Evolutionary conservation across 257 asterid genomes (phyloP), one percentile per base, ranked within the genome.

Genomic region (Nicotiana undulata): DNA sequence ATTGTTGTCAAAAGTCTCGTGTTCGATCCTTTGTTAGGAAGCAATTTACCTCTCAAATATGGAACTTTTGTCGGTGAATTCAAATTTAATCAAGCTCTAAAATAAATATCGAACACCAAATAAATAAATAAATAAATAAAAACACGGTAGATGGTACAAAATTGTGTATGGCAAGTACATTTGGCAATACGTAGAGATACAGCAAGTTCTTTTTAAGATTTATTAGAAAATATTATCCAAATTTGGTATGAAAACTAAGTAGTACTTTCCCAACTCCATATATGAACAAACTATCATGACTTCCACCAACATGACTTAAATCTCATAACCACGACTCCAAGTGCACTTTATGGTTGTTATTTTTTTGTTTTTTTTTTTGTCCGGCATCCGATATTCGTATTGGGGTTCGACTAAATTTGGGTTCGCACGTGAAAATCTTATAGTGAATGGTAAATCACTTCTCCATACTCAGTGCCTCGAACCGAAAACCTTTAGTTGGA

Each of bases 181-280:
- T 61, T 53, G 44, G 70, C 60, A 15, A 63, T 28, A 81, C 82
- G 83, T 84, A 65, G 79, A 84, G 55, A 84, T 78, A 72, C 85
- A 84, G 81, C 86, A 82, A 85, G 32, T 44, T 59, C 16, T 53
- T 58, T 77, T 75, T 34, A 13, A 76, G 55, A 34, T 70, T 52
- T 31, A 79, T 12, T 63, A 79, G n/a, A 81, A 77, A 82, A 88
- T 26, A 81, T 85, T 88, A 84, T 82, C 85, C 72, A 74, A 5
- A 12, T 44, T 6, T 61, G 75, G 40, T 46, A 72, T 79, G 72
- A 79, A 81, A 85, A 66, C 84, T 79, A 79, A 66, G 80, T 79
- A 75, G 66, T 59, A 77, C 76, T 87, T 77, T 75, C 81, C 77
- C 82, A 87, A 49, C 83, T 55, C 75, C 22, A 15, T 13, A 49